Evolutionary conservation across 805 yeast species (phyloP), one percentile per base, ranked within the genome.

Genomic region (Saturnispora sekii): DNA sequence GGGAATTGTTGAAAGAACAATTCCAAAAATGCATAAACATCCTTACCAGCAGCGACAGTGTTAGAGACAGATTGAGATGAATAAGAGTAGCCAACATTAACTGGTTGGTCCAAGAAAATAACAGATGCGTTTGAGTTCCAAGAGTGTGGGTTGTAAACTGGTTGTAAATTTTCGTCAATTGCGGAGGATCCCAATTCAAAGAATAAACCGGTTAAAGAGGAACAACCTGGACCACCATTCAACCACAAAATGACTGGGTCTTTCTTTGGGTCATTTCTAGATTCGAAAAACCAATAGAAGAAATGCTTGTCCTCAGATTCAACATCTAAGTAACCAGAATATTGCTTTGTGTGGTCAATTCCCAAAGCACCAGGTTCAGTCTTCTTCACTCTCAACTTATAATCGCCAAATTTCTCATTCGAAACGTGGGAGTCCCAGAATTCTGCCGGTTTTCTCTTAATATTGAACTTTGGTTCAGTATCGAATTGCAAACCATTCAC

Each of bases 211-310:
- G 94, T 85, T 59, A 87, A 66, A 1, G 96, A 85, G 0, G 96
- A 85, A 61, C 97, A 89, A 10, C 97, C 97, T 32, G 97, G 97
- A 5, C 97, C 96, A 52, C 97, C 97, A 60, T 89, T 89, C 55
- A 89, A 70, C 97, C 90, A 84, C 51, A 82, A 64, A 45, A 90
- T 73, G 17, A 88, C 73, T 2, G 97, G 97, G 63, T 90, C 97
- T 43, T 69, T 84, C 44, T 63, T 65, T 4, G 97, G 97, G 61
- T 86, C 87, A 57, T 81, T 81, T 67, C 96, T 78, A 43, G 94
- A 82, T 64, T 89, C 97, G 55, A 90, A 90, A 57, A 82, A 81
- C 95, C 95, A 88, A 69, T 80, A 90, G 64, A 89, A 90, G 62
- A 89, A 81, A 63, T 85, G 94, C 66, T 88, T 89, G 53, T 80